Conservation (phyloP, 2,329 filamentous ascomycete genomes). For the Calonectria pauciramosa region DNA sequence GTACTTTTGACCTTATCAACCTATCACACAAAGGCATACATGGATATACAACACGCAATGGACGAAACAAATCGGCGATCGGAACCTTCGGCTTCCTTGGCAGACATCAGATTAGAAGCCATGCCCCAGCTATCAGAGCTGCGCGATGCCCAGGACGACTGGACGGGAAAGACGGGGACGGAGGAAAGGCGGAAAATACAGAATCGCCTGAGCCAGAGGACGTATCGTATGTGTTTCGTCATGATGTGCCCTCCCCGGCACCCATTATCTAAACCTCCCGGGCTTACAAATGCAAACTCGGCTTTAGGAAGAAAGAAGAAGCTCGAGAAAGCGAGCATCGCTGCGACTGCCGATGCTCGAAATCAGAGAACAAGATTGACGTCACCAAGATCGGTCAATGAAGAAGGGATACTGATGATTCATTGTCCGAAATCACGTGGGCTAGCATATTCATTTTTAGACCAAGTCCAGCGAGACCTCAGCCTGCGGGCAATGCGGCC, state of each 20-base stretch:
- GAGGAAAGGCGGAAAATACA: conserved; percentile 24
- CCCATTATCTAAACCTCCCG: not conserved
- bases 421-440: not conserved
- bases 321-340: not conserved
- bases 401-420: not conserved
- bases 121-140: conserved; percentile 22
- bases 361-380: not conserved
- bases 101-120: not conserved
- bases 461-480: not conserved
- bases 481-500: not conserved
- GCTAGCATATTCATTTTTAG: not conserved
- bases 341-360: not conserved
- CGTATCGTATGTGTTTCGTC: conserved; percentile 19
- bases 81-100: not conserved
- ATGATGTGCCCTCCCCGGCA: not conserved
- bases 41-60: not conserved
- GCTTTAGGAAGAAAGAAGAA: conserved; percentile 12
- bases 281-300: not conserved
- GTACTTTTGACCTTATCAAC: not conserved
- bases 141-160: conserved; percentile 21
- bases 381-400: not conserved
- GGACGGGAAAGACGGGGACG: conserved; percentile 24
- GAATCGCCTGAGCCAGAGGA: conserved; percentile 30
- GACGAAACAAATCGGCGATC: not conserved
- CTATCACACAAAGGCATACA: not conserved